These are phyloP conservation scores for Cynara cardunculus DNA, from an alignment of 129 eudicot genomes.

Conservation along the genomic window DNA sequence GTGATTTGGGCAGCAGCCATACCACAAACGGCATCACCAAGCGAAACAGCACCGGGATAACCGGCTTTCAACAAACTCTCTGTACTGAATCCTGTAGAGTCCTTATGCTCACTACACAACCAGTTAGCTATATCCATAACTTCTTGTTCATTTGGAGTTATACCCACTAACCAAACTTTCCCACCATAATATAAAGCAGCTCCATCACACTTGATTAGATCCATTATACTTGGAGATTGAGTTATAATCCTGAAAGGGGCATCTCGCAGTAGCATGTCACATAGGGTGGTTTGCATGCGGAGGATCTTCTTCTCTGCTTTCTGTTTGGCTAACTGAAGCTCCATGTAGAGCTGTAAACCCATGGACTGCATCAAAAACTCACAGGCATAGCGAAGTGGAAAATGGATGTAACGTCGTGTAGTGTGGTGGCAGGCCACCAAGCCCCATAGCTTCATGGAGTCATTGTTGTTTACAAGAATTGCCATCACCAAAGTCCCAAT, in stretches of 20 bases:
- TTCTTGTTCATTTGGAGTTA: constrained; percentile 59
- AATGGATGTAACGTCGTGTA: constrained; percentile 52
- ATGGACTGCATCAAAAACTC: constrained; percentile 67
- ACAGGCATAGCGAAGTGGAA: constrained; percentile 69
- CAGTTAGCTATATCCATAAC: constrained; percentile 49
- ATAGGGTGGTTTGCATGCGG: constrained; percentile 52
- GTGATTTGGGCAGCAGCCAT: constrained; percentile 60
- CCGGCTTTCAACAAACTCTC: constrained; percentile 59
- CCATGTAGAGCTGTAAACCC: constrained; percentile 62
- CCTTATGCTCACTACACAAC: constrained; percentile 44
- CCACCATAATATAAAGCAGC: constrained; percentile 48
- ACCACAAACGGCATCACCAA: constrained; percentile 77
- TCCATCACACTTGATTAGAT: constrained; percentile 73
- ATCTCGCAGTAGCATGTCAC: constrained; percentile 72
- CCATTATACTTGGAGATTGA: constrained; percentile 65
- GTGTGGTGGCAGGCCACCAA: constrained; percentile 70
- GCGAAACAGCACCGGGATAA: constrained; percentile 47
- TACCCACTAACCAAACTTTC: constrained; percentile 50
- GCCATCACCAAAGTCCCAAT: constrained; percentile 64
- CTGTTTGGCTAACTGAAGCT: constrained; percentile 61
- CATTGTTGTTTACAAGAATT: constrained; percentile 44
- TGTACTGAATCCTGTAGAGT: constrained; percentile 62
- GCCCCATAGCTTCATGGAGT: constrained; percentile 69
- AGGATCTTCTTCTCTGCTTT: constrained; percentile 48
- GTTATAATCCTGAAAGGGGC: constrained; percentile 56